These are phyloP conservation scores for Trichosporon inkin DNA, from an alignment of 1,284 basidiomycete genomes.

Conservation along the genomic window DNA sequence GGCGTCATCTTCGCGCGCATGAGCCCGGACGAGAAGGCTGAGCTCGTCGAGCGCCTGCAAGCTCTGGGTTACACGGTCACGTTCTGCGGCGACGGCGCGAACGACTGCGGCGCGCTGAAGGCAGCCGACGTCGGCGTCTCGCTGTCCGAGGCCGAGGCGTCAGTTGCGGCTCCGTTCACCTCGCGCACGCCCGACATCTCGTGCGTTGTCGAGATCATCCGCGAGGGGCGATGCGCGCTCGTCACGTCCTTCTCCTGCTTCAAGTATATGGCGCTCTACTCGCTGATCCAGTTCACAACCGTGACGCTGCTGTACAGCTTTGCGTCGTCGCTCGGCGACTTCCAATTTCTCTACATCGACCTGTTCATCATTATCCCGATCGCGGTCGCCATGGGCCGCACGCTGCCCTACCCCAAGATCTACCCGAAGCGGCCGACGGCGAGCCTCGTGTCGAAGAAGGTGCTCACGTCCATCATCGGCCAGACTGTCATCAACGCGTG, in stretches of 20 bases:
- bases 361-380: conserved; percentile 96
- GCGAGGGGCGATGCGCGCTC: conserved; percentile 88
- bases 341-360: conserved; percentile 95
- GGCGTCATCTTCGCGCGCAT: conserved; percentile 96
- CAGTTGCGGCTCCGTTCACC: conserved; percentile 98
- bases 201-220: conserved; percentile 94
- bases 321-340: conserved; percentile 92
- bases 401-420: conserved; percentile 80
- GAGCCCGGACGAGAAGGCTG: conserved; percentile 99
- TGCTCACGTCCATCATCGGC: conserved; percentile 86
- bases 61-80: conserved; percentile 90
- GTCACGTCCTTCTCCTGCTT: conserved; percentile 99
- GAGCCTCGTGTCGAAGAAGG: conserved; percentile 92
- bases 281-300: conserved; percentile 57
- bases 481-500: conserved; percentile 84
- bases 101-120: conserved; percentile 97
- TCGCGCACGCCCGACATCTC: conserved; percentile 89
- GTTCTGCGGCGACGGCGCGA: conserved; percentile 98
- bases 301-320: conserved; percentile 94
- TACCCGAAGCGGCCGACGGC: conserved; percentile 90
- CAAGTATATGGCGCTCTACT: conserved; percentile 79
- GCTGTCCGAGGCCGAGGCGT: conserved; percentile 94
- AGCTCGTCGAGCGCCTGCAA: conserved; percentile 92
- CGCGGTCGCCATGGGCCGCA: conserved; percentile 94
- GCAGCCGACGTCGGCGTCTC: conserved; percentile 98